Evolutionary conservation across 495 filamentous ascomycete species (phyloP), one percentile per base, ranked within the genome.

Genomic region (Tuber microsphaerosporum): DNA sequence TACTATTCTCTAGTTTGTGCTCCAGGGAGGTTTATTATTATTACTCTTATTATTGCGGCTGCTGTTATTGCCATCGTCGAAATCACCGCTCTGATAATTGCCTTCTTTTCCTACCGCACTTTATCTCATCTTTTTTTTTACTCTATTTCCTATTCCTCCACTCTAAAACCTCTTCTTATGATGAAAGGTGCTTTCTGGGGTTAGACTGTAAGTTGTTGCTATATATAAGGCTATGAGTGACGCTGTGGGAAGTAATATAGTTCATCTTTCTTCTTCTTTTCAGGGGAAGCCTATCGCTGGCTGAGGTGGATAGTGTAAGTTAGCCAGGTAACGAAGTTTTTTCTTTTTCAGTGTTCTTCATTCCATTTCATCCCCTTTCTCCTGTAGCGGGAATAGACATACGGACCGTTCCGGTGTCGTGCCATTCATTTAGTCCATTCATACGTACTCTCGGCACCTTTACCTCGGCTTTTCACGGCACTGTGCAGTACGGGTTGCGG

Each of bases 391-490:
- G 56, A 26, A 26, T 65, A 2, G 56, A 31, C n/a, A n/a, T 65
- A 31, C 56, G 56, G n/a, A 17, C 4, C 10, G 56, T 65, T 31
- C 56, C 56, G 56, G 56, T 65, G 56, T 31, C 56, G 31, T 31
- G 56, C 14, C 56, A n/a, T 65, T 65, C 56, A 31, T 31, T 31
- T n/a, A 65, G 26, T 65, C 56, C 56, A 8, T 65, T 31, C 56
- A 65, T 65, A 65, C n/a, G 31, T 8, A 65, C 31, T 65, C 56
- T 65, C 56, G 56, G 56, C 17, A 65, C 56, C 56, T 65, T 65
- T 65, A 65, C 56, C 56, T 65, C n/a, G n/a, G 26, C 56, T 65
- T 65, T 31, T 31, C 14, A 17, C 56, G 56, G 56, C 9, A 5
- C 26, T 26, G 10, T 65, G 9, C 20, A 56, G 48, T 12, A 14